Percentiles rank a stretch among this genome's conserved stretches.
These are phyloP conservation scores for Juglanconis oblonga DNA, from an alignment of 2,329 filamentous ascomycete genomes.

Conservation along the genomic window DNA sequence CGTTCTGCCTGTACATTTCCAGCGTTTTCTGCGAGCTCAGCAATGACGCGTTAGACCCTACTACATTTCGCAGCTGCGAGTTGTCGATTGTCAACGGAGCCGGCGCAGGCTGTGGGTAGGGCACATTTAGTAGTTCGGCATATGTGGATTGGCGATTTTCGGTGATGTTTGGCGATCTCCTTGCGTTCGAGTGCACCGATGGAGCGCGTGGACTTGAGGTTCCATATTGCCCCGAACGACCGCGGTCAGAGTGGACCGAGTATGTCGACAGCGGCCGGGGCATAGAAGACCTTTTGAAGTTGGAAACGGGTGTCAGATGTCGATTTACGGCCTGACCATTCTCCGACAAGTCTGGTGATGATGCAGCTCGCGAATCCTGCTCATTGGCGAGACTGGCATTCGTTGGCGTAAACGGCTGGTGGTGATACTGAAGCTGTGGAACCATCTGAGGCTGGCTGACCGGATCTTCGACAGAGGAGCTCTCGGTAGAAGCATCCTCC, in stretches of 20 bases:
- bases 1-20: constrained; percentile 95
- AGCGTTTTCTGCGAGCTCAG: constrained; percentile 90
- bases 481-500: constrained; percentile 46
- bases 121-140: constrained; percentile 61
- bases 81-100: constrained; percentile 75
- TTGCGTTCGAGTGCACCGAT: constrained; percentile 44
- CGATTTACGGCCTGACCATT: constrained; percentile 52
- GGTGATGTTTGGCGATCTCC: constrained; percentile 41
- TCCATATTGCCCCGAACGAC: constrained; percentile 51
- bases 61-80: constrained; percentile 69
- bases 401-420: constrained; percentile 43
- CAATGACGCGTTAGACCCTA: constrained; percentile 88
- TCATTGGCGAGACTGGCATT: constrained; percentile 40
- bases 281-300: constrained; percentile 55
- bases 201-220: constrained; percentile 44
- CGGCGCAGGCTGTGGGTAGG: constrained; percentile 75
- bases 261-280: constrained; percentile 74
- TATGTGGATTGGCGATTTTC: constrained; percentile 53
- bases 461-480: constrained; percentile 47
- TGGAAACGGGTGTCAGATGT: constrained; percentile 59
- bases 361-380: constrained; percentile 40
- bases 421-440: constrained; percentile 61
- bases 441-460: constrained; percentile 42
- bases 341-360: constrained; percentile 52
- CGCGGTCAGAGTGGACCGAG: constrained; percentile 71